Base-by-base conservation (phyloP, 306 rosid species). In the Adenanthera pavonina region DNA sequence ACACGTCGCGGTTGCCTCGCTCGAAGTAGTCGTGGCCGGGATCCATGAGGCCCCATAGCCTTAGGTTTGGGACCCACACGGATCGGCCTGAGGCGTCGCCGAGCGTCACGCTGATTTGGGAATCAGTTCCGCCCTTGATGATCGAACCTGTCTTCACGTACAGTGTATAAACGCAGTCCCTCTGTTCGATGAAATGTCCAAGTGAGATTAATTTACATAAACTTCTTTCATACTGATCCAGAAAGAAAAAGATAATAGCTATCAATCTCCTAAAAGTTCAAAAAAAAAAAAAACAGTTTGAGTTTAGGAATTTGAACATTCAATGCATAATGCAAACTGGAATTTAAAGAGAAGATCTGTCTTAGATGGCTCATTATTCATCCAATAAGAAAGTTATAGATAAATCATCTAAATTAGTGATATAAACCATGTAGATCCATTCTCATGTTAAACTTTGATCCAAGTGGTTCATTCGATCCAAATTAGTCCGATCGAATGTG, bases 131-230 rank as follows among this genome's bases (percentile, higher is more conserved):
- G 2, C 49, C 72, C 16, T 64, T 80, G 40, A 80, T 70, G 46
- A 76, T 77, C 0, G 87, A 85, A 3, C 82, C 87, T 0, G 85
- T 85, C 59, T 85, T 85, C 19, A 80, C 85, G 66, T 43, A 80
- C 15, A 80, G 3, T 8, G 82, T 85, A n/a, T 85, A 85, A 5
- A 85, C 80, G 6, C 87, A 85, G 20, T 80, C 73, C 81, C n/a
- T 60, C 69, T 60, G 30, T 46, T 78, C 1, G 16, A 56, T 76
- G 20, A 25, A 20, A 72, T 72, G 64, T 0, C 52, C 52, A 38
- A 0, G 48, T 16, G 47, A 66, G 47, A 36, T 56, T 1, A 19
- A 34, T 64, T 59, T 25, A 57, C 38, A 34, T 15, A 7, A 15
- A 60, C 15, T 8, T 6, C 0, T 7, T 15, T 15, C 44, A 40